Evolutionary conservation across 495 filamentous ascomycete species (phyloP).

Genomic region (Opeltia flavorubescens): DNA sequence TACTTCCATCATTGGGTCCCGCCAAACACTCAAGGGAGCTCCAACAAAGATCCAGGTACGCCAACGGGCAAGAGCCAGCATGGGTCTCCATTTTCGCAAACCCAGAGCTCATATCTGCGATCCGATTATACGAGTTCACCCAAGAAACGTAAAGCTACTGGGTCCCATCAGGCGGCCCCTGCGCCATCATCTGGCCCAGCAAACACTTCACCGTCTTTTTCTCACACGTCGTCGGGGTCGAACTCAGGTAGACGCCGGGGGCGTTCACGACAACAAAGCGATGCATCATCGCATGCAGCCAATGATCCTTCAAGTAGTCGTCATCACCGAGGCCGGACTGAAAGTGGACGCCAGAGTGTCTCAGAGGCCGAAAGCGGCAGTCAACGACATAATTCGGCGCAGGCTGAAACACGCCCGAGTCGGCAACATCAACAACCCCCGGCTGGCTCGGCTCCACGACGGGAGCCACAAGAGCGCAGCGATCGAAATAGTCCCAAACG

Average conservation of each 20-base stretch:
- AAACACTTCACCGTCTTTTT: conserved; percentile 17
- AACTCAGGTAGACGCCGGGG: conserved; percentile 45
- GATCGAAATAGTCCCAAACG: conserved; percentile 16
- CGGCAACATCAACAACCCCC: conserved; percentile 11
- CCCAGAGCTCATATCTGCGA: conserved; percentile 18
- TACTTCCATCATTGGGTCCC: conserved; percentile 92
- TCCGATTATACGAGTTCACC: conserved; percentile 26
- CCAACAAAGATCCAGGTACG: conserved; percentile 20
- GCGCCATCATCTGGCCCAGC: conserved; percentile 19
- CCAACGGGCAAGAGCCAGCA: conserved; percentile 20
- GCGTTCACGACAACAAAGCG: conserved; percentile 58
- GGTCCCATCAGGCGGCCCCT: conserved; percentile 25
- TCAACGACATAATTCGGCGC: conserved; percentile 14
- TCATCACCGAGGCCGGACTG: conserved; percentile 8
- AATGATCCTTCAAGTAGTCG: conserved; percentile 4
- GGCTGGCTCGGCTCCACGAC: conserved; percentile 14
- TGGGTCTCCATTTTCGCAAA: conserved; percentile 15
- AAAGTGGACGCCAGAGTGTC: conserved; percentile 14
- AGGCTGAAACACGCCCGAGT: conserved; percentile 15
- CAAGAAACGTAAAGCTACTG: conserved; percentile 30
- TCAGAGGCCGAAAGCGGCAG: conserved; percentile 19
- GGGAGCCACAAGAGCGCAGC: conserved; percentile 11
- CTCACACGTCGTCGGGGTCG: conserved; percentile 27
- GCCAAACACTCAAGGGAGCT: conserved; percentile 44
- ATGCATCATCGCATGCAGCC: conserved; percentile 30